Evolutionary conservation across 1,284 basidiomycete genomes (phyloP), one percentile per base, ranked within the genome.

Genomic region (Rhodotorula sp.): DNA sequence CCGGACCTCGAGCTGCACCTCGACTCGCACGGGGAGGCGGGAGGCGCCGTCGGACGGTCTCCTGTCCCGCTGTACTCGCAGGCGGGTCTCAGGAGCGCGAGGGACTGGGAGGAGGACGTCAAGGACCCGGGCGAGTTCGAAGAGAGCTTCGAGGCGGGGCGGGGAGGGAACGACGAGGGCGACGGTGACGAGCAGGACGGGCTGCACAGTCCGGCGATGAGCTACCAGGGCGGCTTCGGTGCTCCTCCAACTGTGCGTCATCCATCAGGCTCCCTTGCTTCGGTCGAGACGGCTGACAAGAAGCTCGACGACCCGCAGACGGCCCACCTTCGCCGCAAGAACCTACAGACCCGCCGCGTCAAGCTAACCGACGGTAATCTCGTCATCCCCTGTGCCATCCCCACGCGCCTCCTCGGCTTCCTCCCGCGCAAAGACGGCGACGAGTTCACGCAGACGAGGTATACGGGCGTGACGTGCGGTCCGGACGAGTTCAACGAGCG

Each of bases 401-500:
- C 94, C 23, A 90, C 91, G 1, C 89, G 90, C 73, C 85, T 97
- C 58, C 87, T 80, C 0, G 80, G 82, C 66, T 83, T 96, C 66
- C 83, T 97, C 27, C 92, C 92, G 1, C 85, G 91, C 66, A 86
- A 88, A 68, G 90, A 90, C 49, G 89, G 91, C 65, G 86, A 88
- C 49, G 96, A 98, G 83, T 94, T 92, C 82, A 89, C 86, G 78
- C 88, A 88, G 78, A 91, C 68, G 16, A 84, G 85, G 56, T 86
- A 86, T 76, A 93, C 92, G 5, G 93, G 92, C 0, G 90, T 95
- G 17, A 96, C 93, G 10, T 93, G 92, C 79, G 92, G 94, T 66
- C 94, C 97, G 0, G 92, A 99, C 80, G 90, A 94, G 53, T 97
- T 98, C 79, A 88, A 92, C 79, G 85, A 85, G 72, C 88, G 88